These are phyloP conservation scores for Zalaria obscura DNA, from an alignment of 2,329 filamentous ascomycete species.

Conservation along the genomic window DNA sequence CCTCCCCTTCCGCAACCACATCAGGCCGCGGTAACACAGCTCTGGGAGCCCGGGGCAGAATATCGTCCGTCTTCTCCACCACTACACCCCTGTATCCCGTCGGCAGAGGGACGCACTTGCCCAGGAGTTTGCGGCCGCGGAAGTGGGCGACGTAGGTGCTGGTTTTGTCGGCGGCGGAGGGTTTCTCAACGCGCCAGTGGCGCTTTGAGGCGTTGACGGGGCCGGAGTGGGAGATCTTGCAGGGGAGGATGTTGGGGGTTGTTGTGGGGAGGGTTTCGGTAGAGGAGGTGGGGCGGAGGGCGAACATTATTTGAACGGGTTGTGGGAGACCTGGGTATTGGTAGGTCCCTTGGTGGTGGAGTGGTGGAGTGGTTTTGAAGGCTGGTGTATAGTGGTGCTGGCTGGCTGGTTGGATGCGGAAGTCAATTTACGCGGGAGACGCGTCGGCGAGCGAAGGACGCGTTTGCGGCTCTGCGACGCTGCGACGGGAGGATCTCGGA, in stretches of 20 bases:
- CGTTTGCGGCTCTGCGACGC: too few relatives aligned
- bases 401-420: too few relatives aligned
- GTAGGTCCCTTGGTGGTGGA: too few relatives aligned
- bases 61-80: conserved; percentile 12
- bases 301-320: conserved; percentile 23
- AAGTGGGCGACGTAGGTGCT: conserved; percentile 48
- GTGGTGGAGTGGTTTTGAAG: too few relatives aligned
- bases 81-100: conserved; percentile 47
- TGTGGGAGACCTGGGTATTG: too few relatives aligned
- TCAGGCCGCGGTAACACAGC: too few relatives aligned
- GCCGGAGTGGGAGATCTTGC: conserved; percentile 66
- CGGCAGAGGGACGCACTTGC: conserved; percentile 52
- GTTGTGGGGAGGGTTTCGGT: conserved; percentile 21
- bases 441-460: too few relatives aligned
- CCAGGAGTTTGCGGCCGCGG: conserved; percentile 65
- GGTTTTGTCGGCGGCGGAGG: conserved; percentile 13
- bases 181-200: conserved; percentile 52
- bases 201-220: conserved; percentile 46
- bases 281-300: conserved; percentile 19
- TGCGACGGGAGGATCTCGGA: too few relatives aligned
- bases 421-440: too few relatives aligned
- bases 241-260: conserved; percentile 63
- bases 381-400: too few relatives aligned
- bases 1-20: background rate
- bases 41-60: conserved; percentile 4